Evolutionary conservation across 768 basidiomycete species (phyloP), one percentile per base, ranked within the genome.

Genomic region (Leccinum longicurvipes): DNA sequence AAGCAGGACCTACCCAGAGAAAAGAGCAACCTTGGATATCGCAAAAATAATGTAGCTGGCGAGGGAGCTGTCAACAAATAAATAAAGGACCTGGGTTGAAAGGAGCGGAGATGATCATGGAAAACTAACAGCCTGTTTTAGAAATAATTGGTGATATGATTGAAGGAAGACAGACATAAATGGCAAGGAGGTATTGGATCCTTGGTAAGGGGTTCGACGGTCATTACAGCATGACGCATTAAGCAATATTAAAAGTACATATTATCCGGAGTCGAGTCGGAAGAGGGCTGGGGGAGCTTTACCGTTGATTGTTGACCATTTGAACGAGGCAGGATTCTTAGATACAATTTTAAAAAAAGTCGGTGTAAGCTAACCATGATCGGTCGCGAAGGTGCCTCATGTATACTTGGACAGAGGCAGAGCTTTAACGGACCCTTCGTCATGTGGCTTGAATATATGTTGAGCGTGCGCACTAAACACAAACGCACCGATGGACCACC

Each of bases 341-440:
- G 34, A 36, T 4, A n/a, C n/a, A 39, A 39, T 19, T 10, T n/a
- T 2, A 39, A 19, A 34, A 28, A 78, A 71, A 42, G 75, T 70
- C 12, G 84, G 67, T 24, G 84, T 85, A 63, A 83, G 79, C 80
- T 79, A 84, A 82, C 81, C 39, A 39, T 39, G n/a, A 19, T 39
- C 39, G 10, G 17, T 36, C 17, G 14, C 17, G 34, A 36, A 36
- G 32, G 12, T 9, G 36, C 17, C n/a, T 39, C 34, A 4, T 39
- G n/a, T 39, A 9, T 19, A 39, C 9, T 39, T n/a, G n/a, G n/a
- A n/a, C n/a, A n/a, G n/a, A n/a, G n/a, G n/a, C n/a, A 19, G 36
- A n/a, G 39, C 39, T 19, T 10, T 10, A 39, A 19, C 4, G n/a
- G n/a, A n/a, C n/a, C n/a, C n/a, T n/a, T n/a, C n/a, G 9, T 19